Percentiles rank a stretch among this genome's conserved stretches.
Evolutionary conservation across 805 yeast species (phyloP).

Genomic region (Starmerella asiatica): DNA sequence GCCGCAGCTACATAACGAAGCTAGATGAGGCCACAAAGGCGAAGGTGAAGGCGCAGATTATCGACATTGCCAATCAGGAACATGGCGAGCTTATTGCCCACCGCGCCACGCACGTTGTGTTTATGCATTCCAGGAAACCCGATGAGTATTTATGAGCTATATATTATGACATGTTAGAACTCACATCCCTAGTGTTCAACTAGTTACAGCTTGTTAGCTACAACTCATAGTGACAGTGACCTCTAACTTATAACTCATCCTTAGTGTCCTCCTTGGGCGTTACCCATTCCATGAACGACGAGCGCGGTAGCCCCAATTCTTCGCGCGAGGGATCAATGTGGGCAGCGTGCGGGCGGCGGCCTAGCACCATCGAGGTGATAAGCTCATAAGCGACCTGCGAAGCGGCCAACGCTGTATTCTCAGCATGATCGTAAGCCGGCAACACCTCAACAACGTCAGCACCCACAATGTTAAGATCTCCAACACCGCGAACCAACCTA

Average conservation of each 20-base stretch:
- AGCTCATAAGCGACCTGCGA: slow-evolving; percentile 56
- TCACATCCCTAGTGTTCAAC: neutral
- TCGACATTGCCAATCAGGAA: slow-evolving; percentile 19
- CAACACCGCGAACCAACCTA: slow-evolving; percentile 44
- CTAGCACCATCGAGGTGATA: slow-evolving; percentile 61
- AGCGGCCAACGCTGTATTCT: slow-evolving; percentile 49
- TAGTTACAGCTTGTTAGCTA: neutral
- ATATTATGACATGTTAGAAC: neutral
- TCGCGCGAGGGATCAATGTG: slow-evolving; percentile 21
- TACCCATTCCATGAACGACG: slow-evolving; percentile 7
- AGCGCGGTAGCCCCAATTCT: slow-evolving; percentile 12
- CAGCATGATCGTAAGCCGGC: slow-evolving; percentile 52
- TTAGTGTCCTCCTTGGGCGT: slow-evolving; percentile 9
- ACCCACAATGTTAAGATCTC: slow-evolving; percentile 50
- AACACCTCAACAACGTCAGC: slow-evolving; percentile 67
- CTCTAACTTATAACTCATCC: slow-evolving; percentile 18
- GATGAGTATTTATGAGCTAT: neutral
- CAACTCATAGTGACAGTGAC: neutral
- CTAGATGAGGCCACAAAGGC: slow-evolving; percentile 29
- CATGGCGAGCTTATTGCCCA: slow-evolving; percentile 13
- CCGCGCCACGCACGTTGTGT: slow-evolving; percentile 23
- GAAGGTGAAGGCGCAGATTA: slow-evolving; percentile 20
- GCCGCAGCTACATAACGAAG: slow-evolving; percentile 42
- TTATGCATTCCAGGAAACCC: slow-evolving; percentile 8
- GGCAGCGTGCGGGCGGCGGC: slow-evolving; percentile 7